Evolutionary conservation across 2,329 filamentous ascomycete species (phyloP), one percentile per base, ranked within the genome.

Genomic region (Trichoderma aggressivum): DNA sequence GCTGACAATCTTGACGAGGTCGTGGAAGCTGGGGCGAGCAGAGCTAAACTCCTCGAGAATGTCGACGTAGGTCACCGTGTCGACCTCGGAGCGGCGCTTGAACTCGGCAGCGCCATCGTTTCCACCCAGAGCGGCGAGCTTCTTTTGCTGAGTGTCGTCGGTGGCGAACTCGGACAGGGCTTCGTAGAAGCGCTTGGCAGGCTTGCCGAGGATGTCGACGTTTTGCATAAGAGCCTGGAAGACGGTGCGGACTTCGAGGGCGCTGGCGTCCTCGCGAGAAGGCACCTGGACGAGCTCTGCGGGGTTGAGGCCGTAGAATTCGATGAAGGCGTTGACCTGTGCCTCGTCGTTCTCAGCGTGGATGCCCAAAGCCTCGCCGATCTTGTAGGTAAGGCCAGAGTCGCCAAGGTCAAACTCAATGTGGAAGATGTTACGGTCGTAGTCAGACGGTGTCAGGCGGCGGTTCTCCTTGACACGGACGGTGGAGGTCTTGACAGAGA

Each of bases 361-460:
- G 74, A 99, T 94, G 75, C 96, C 96, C 21, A 99, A 90, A 60
- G 96, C 96, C 84, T 99, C 96, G 71, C 96, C 96, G 77, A 99
- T 98, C 80, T 97, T 93, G 84, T 99, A 99, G 55, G 89, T 97
- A 74, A 99, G 89, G 50, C 94, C 95, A 39, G 95, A 97, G 77
- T 91, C 84, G 72, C 95, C 95, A 28, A 99, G 89, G 79, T 98
- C 96, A 78, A 99, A 99, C 83, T 99, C 96, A 74, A 99, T 98
- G 84, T 99, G 96, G 91, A 99, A 99, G 82, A 99, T 98, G 87
- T 99, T 98, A 76, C 96, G 94, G 82, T 98, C 94, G 80, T 99
- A 99, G 36, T 90, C 92, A 28, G 83, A 78, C 3, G 96, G 96
- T 0, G 96, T 99, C 70, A 99, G 88, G 74, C 96, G 90, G 73